phyloP scores from a whole-genome alignment of 2,329 filamentous ascomycete genomes.

The Ramichloridium luteum region DNA sequence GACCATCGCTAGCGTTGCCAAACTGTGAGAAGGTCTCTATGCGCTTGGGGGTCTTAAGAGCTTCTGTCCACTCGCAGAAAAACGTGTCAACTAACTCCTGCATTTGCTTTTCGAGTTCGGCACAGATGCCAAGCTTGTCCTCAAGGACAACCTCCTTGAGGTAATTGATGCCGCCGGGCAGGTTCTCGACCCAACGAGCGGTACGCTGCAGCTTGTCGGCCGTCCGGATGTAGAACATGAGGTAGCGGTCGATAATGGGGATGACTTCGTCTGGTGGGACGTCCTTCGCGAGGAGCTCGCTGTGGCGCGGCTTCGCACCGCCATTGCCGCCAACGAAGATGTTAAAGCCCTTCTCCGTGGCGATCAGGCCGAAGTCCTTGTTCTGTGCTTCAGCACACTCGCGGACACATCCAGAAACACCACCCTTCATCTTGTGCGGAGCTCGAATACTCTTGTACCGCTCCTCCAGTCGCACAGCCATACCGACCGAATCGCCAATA shows the following conservation, averaged over 20 bases:
- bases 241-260: slow-evolving; percentile 73
- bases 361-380: slow-evolving; percentile 88
- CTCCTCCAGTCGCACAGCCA: slow-evolving; percentile 79
- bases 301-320: slow-evolving; percentile 71
- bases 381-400: slow-evolving; percentile 88
- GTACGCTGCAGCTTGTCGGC: slow-evolving; percentile 84
- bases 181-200: slow-evolving; percentile 71
- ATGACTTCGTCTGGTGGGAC: slow-evolving; percentile 72
- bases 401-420: slow-evolving; percentile 80
- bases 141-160: slow-evolving; percentile 71
- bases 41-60: slow-evolving; percentile 55
- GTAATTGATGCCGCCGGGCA: slow-evolving; percentile 75
- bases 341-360: slow-evolving; percentile 87
- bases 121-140: slow-evolving; percentile 75
- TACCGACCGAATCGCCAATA: slow-evolving; percentile 78
- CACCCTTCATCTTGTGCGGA: slow-evolving; percentile 77
- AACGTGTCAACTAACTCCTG: slow-evolving; percentile 67
- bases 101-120: slow-evolving; percentile 79
- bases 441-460: slow-evolving; percentile 83
- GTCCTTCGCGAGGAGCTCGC: slow-evolving; percentile 74
- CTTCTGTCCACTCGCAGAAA: slow-evolving; percentile 88
- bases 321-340: slow-evolving; percentile 85
- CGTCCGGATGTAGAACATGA: slow-evolving; percentile 89
- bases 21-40: slow-evolving; percentile 68
- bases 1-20: slow-evolving; percentile 62